Evolutionary conservation across 2,329 filamentous ascomycete species (phyloP), one percentile per base, ranked within the genome.

Genomic region (Pseudogymnoascus sp.): DNA sequence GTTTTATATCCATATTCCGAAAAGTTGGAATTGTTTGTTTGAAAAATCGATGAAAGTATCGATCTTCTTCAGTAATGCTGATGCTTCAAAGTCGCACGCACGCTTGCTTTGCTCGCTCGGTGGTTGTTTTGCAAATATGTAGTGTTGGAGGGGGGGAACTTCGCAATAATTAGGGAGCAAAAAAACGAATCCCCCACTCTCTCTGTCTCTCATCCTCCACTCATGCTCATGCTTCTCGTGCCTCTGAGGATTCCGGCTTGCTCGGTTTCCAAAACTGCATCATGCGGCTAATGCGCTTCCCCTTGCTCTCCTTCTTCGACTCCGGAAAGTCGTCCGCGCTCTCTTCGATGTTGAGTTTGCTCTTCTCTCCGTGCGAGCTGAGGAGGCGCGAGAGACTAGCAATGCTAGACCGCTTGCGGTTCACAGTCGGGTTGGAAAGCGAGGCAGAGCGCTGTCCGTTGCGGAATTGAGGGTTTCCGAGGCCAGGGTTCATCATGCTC

Each of bases 371-470:
- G 2, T 87, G 87, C 67, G 85, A 88, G 73, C 86, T 89, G 70
- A 93, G 89, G 40, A 93, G 79, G 59, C 89, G 85, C 67, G 89
- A 91, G 31, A 93, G 78, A 70, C 89, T 92, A 31, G 86, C 89
- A 67, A 93, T 82, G 71, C 89, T 93, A 3, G 87, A 88, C 62
- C 90, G 84, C 70, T 91, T 86, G 44, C 87, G 85, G 21, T 87
- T 87, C 65, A 88, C 87, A 2, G 83, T 81, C 10, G 82, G 79
- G 11, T 83, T 82, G 1, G 83, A 86, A 29, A 88, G 82, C 0
- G 85, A 88, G 4, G 83, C 81, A 0, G 85, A 86, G 3, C 85
- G 81, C 67, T 86, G 82, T 19, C 84, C 82, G 56, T 80, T 79
- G 7, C 79, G 79, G 65, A 82, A 78, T 35, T 81, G 78, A 66